These are phyloP conservation scores for Cladophialophora psammophila DNA, from an alignment of 2,329 filamentous ascomycete genomes.

Conservation along the genomic window DNA sequence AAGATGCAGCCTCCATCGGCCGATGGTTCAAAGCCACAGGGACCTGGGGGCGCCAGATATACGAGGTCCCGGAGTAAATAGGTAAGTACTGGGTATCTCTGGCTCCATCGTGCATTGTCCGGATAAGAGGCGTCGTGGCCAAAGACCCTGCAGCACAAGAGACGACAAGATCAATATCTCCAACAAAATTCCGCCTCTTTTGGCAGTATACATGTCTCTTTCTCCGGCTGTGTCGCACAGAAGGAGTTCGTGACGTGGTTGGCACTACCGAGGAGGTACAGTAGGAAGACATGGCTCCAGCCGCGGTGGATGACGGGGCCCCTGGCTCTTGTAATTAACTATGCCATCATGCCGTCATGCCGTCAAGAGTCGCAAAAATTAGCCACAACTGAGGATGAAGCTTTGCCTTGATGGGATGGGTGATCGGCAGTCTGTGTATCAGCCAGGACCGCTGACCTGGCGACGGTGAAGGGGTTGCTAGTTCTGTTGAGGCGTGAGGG, in stretches of 20 bases:
- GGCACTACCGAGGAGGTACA: neutral
- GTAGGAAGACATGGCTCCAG: neutral
- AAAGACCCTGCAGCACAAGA: constrained; percentile 10
- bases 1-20: constrained; percentile 17
- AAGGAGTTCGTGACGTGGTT: neutral
- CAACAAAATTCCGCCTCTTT: neutral
- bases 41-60: neutral
- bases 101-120: neutral
- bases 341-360: constrained; percentile 2
- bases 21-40: constrained; percentile 10
- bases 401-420: neutral
- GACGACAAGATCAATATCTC: neutral
- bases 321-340: neutral
- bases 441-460: constrained; percentile 11
- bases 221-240: neutral
- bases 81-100: neutral
- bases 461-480: neutral
- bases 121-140: neutral
- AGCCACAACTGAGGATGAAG: constrained; percentile 2
- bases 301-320: neutral
- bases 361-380: neutral
- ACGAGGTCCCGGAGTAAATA: neutral
- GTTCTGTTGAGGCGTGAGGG: neutral
- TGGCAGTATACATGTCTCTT: neutral
- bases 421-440: constrained; percentile 9